Evolutionary conservation across 108 stramenopile species (phyloP).

Genomic region (Conticribra guillardii): DNA sequence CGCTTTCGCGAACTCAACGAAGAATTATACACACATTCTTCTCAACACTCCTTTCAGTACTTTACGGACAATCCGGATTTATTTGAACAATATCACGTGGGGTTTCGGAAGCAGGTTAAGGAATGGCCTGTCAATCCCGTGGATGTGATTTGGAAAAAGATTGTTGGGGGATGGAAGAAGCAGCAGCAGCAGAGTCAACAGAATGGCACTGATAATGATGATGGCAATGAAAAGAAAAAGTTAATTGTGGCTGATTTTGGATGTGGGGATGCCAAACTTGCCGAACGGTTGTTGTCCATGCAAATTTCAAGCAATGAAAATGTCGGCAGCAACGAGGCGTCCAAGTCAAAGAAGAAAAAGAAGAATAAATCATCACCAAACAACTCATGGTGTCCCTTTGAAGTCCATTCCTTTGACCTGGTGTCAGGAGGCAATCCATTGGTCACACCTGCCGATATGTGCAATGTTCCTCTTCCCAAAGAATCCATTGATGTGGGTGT

Average conservation of each 20-base stretch:
- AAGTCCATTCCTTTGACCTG: conserved; percentile 97
- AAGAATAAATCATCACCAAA: not conserved
- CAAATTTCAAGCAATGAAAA: conserved; percentile 12
- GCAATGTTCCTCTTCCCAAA: conserved; percentile 88
- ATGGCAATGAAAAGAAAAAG: conserved; percentile 3
- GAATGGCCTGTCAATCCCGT: conserved; percentile 98
- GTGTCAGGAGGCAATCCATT: conserved; percentile 80
- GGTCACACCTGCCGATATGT: conserved; percentile 97
- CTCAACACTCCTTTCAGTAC: conserved; percentile 69
- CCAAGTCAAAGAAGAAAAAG: conserved; percentile 16
- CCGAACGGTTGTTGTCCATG: conserved; percentile 60
- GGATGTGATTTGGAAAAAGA: conserved; percentile 88
- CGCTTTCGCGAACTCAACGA: conserved; percentile 98
- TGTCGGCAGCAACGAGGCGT: conserved; percentile 8
- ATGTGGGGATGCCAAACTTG: conserved; percentile 97
- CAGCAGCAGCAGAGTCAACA: conserved; percentile 2
- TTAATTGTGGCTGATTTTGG: conserved; percentile 96
- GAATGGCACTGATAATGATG: too few relatives aligned
- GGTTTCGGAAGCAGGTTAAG: conserved; percentile 94
- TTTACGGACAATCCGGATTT: conserved; percentile 91
- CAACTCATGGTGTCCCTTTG: conserved; percentile 43
- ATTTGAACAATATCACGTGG: conserved; percentile 96
- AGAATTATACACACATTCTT: conserved; percentile 92
- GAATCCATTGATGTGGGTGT: conserved; percentile 92
- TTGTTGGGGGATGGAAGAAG: conserved; percentile 43